These are phyloP conservation scores for Apiosordaria backusii DNA, from an alignment of 495 filamentous ascomycete species.

Conservation along the genomic window DNA sequence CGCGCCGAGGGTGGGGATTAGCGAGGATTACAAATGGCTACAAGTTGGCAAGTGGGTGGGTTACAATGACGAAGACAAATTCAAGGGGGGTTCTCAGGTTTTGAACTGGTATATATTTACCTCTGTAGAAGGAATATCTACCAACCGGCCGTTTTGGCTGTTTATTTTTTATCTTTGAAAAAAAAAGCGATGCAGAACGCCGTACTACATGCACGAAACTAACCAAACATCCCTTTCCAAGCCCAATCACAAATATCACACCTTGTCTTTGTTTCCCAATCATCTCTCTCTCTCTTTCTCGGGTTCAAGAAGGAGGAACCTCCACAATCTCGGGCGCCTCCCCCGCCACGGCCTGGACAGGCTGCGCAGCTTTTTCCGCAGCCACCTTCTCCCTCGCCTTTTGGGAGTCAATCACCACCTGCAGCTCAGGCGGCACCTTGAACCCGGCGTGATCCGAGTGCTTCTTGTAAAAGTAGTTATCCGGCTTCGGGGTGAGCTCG, in stretches of 20 bases:
- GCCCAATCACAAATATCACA: background rate
- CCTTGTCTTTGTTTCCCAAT: background rate
- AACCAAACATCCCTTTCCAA: background rate
- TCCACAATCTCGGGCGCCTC: constrained; percentile 18
- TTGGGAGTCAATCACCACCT: constrained; percentile 47
- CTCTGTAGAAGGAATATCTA: background rate
- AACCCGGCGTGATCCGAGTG: constrained; percentile 57
- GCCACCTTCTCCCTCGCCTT: constrained; percentile 41
- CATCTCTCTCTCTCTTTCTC: constrained; percentile 6
- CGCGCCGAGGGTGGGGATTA: background rate
- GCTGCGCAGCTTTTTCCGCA: constrained; percentile 16
- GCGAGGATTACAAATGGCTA: background rate
- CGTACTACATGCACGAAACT: background rate
- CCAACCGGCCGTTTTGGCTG: background rate
- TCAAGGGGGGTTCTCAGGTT: no score
- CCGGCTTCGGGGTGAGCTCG: constrained; percentile 62
- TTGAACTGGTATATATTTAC: background rate
- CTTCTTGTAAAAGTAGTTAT: constrained; percentile 67
- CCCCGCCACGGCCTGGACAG: background rate
- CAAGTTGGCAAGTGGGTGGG: background rate
- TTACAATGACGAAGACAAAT: background rate
- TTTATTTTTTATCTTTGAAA: background rate
- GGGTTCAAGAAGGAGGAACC: constrained; percentile 11
- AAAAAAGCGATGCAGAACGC: background rate
- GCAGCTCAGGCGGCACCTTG: constrained; percentile 50